These are phyloP conservation scores for Candida coquimbonensis DNA, from an alignment of 805 yeast genomes.

Conservation along the genomic window DNA sequence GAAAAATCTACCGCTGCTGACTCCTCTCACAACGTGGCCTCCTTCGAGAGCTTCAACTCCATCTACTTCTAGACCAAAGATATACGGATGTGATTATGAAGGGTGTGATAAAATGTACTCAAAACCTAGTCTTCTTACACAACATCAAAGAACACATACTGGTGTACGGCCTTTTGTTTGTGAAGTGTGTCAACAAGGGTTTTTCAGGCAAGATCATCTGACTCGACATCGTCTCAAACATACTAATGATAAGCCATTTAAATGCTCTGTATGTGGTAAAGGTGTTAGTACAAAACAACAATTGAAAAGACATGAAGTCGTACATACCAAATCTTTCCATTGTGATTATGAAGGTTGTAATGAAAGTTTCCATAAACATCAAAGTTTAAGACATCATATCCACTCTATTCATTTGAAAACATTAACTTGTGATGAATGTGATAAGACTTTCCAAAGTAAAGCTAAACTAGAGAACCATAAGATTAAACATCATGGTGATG, in stretches of 20 bases:
- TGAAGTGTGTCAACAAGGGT: constrained; percentile 53
- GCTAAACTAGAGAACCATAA: constrained; percentile 61
- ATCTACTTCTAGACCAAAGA: constrained; percentile 44
- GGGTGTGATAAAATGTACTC: constrained; percentile 73
- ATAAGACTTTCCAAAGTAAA: constrained; percentile 55
- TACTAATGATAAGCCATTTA: constrained; percentile 55
- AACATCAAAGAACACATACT: constrained; percentile 73
- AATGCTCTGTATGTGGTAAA: constrained; percentile 70
- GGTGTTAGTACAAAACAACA: constrained; percentile 81
- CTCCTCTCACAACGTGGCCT: constrained; percentile 1
- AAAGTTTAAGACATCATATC: constrained; percentile 67
- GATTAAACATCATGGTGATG: constrained; percentile 54
- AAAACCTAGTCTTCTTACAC: constrained; percentile 76
- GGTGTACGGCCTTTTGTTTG: constrained; percentile 76
- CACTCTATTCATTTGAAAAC: constrained; percentile 50
- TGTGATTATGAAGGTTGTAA: constrained; percentile 60
- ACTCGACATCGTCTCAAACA: constrained; percentile 70
- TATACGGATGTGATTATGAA: constrained; percentile 52
- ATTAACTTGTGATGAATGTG: constrained; percentile 57
- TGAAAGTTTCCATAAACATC: constrained; percentile 67
- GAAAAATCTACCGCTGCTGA: neutral
- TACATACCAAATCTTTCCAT: constrained; percentile 62
- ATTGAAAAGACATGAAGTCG: constrained; percentile 70
- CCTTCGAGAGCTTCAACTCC: constrained; percentile 15
- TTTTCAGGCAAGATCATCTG: constrained; percentile 73